These are phyloP conservation scores for Yamadazyma akitaensis DNA, from an alignment of 805 yeast genomes.

Conservation along the genomic window DNA sequence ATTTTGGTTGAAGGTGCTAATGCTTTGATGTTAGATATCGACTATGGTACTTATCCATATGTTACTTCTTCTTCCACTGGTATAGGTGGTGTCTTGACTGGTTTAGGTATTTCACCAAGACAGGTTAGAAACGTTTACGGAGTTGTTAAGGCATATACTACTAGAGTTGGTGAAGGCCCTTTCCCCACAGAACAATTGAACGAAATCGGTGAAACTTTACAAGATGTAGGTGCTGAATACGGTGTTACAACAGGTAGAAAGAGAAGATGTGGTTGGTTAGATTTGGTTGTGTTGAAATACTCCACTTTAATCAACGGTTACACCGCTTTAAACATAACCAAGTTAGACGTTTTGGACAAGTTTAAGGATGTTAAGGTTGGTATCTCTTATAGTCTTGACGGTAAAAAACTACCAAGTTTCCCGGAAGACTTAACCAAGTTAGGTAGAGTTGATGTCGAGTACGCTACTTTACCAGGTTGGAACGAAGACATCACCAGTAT, in stretches of 20 bases:
- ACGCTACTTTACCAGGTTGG: conserved; percentile 95
- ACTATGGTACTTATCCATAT: conserved; percentile 96
- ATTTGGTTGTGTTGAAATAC: conserved; percentile 89
- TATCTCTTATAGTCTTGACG: conserved; percentile 76
- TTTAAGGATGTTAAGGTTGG: conserved; percentile 88
- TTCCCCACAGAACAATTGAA: conserved; percentile 97
- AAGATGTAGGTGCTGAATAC: conserved; percentile 87
- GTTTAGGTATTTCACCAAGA: conserved; percentile 93
- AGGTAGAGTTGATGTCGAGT: conserved; percentile 89
- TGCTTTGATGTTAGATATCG: conserved; percentile 95
- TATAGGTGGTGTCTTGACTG: conserved; percentile 97
- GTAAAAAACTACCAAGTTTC: conserved; percentile 72
- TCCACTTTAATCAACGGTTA: conserved; percentile 92
- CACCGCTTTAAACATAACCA: conserved; percentile 91
- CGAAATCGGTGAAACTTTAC: conserved; percentile 80
- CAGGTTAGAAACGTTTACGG: conserved; percentile 80
- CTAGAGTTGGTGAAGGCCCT: conserved; percentile 99
- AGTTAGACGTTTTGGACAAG: conserved; percentile 89
- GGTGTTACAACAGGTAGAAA: conserved; percentile 99
- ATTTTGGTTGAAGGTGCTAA: conserved; percentile 97
- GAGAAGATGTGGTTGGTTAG: conserved; percentile 99
- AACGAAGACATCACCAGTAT: conserved; percentile 73
- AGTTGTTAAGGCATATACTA: conserved; percentile 97
- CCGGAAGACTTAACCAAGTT: conserved; percentile 86
- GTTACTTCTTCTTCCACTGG: conserved; percentile 96